Conservation (phyloP, 495 filamentous ascomycete genomes). For the Acidiella bohemica region DNA sequence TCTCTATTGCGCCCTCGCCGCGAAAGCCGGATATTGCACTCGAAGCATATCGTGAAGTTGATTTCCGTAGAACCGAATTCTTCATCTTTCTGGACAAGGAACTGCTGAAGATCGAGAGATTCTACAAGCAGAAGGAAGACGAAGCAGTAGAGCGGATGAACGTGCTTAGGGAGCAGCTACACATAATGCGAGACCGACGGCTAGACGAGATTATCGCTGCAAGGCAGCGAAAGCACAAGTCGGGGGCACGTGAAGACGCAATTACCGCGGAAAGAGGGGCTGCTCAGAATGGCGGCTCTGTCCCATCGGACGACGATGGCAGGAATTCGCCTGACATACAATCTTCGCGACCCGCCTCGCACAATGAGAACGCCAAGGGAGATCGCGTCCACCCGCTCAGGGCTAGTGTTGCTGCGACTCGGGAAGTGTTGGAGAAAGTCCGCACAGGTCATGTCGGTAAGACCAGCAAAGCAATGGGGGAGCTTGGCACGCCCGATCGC, state of each 20-base stretch:
- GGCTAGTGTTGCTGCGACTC: not conserved
- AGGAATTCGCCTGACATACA: not conserved
- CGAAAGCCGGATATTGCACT: constrained; percentile 29
- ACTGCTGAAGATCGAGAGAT: constrained; percentile 71
- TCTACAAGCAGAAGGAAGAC: constrained; percentile 70
- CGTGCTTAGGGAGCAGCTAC: constrained; percentile 63
- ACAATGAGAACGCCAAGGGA: not conserved
- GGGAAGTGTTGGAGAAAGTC: constrained; percentile 2
- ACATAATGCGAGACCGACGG: constrained; percentile 72
- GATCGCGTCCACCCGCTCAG: not conserved
- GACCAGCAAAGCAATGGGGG: constrained; percentile 41
- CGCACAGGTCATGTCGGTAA: constrained; percentile 37
- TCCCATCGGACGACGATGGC: not conserved
- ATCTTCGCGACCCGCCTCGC: not conserved
- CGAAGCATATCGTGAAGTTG: constrained; percentile 40
- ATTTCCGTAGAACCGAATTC: constrained; percentile 59
- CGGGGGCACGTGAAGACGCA: not conserved
- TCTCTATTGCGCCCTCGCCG: constrained; percentile 25
- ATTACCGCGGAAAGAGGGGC: not conserved
- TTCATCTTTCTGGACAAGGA: constrained; percentile 64
- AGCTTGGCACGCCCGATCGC: constrained; percentile 37
- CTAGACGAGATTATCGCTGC: constrained; percentile 49
- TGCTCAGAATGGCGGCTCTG: too few relatives aligned
- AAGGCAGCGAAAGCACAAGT: constrained; percentile 27
- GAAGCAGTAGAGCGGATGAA: constrained; percentile 60